Evolutionary conservation across 2,329 filamentous ascomycete species (phyloP).

Genomic region (Chalaropsis ovoidea): DNA sequence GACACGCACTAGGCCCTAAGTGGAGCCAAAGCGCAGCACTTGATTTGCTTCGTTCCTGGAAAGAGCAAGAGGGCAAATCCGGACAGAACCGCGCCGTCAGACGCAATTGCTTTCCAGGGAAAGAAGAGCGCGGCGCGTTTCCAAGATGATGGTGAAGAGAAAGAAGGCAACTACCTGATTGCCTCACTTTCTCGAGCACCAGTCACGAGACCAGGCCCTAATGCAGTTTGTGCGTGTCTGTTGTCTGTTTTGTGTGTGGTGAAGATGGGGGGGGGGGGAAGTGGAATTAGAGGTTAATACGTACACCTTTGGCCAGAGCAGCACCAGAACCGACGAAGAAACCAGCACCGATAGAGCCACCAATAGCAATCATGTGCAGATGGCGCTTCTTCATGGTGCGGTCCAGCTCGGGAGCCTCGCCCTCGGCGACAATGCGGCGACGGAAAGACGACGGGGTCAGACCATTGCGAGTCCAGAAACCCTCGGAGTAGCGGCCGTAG

Average conservation of each 20-base stretch:
- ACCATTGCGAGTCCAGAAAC: slow-evolving; percentile 35
- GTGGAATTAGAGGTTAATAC: slow-evolving; percentile 26
- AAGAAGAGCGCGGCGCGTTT: neutral
- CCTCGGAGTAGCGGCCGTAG: slow-evolving; percentile 28
- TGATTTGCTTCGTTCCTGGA: neutral
- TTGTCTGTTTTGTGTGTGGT: neutral
- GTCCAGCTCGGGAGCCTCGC: slow-evolving; percentile 34
- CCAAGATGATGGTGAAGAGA: neutral
- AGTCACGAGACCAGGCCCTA: too few relatives aligned
- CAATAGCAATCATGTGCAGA: slow-evolving; percentile 54
- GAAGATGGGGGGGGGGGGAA: neutral
- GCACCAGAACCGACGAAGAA: slow-evolving; percentile 52
- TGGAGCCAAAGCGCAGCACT: neutral
- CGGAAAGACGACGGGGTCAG: slow-evolving; percentile 35
- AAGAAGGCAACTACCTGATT: neutral
- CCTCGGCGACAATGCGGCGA: slow-evolving; percentile 32
- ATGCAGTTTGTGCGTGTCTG: neutral
- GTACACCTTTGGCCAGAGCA: slow-evolving; percentile 44
- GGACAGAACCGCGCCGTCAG: neutral
- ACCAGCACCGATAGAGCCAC: slow-evolving; percentile 52
- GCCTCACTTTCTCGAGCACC: too few relatives aligned
- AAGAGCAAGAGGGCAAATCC: neutral
- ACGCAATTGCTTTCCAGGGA: neutral
- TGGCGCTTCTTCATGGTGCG: slow-evolving; percentile 47
- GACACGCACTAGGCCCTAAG: neutral